These are phyloP conservation scores for Sanghuangporus sanghuang DNA, from an alignment of 1,284 basidiomycete species.

Conservation along the genomic window DNA sequence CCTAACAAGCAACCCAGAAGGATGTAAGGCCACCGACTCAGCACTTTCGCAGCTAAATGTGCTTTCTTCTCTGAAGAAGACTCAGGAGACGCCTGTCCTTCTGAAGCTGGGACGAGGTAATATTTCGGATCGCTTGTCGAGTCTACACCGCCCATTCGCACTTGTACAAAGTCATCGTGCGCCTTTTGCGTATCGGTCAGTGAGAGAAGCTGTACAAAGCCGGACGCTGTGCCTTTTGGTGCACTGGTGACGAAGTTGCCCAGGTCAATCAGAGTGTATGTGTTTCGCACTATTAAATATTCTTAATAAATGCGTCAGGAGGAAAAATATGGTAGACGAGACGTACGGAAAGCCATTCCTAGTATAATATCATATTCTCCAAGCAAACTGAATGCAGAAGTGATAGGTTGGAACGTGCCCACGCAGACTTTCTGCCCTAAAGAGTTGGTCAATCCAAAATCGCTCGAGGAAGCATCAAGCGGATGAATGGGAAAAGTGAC, in stretches of 20 bases:
- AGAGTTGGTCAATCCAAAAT: slow-evolving; percentile 48
- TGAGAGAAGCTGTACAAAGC: slow-evolving; percentile 54
- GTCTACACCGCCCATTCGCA: slow-evolving; percentile 45
- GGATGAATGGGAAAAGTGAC: slow-evolving; percentile 65
- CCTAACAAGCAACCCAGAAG: slow-evolving; percentile 56
- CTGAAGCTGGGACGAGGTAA: slow-evolving; percentile 51
- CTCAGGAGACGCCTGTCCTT: slow-evolving; percentile 61
- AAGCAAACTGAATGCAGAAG: slow-evolving; percentile 67
- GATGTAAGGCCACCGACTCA: slow-evolving; percentile 74
- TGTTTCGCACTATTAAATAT: slow-evolving; percentile 56
- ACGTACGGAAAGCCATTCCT: slow-evolving; percentile 74
- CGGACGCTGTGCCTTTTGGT: slow-evolving; percentile 33
- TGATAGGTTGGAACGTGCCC: slow-evolving; percentile 79
- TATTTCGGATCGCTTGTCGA: slow-evolving; percentile 42
- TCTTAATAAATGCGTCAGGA: neutral
- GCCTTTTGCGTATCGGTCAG: slow-evolving; percentile 40
- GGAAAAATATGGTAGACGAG: neutral
- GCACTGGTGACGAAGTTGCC: slow-evolving; percentile 46
- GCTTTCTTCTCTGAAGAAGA: slow-evolving; percentile 65
- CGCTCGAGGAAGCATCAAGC: slow-evolving; percentile 63
- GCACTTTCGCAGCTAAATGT: slow-evolving; percentile 58
- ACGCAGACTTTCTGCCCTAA: slow-evolving; percentile 61
- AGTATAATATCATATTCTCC: slow-evolving; percentile 74
- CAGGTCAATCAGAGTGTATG: slow-evolving; percentile 54
- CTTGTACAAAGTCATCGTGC: slow-evolving; percentile 49